A percentile compares a stretch with the other conserved stretches of the same genome.
These are phyloP conservation scores for Sequoia sempervirens DNA, from an alignment of 75 land plant genomes.

Conservation along the genomic window DNA sequence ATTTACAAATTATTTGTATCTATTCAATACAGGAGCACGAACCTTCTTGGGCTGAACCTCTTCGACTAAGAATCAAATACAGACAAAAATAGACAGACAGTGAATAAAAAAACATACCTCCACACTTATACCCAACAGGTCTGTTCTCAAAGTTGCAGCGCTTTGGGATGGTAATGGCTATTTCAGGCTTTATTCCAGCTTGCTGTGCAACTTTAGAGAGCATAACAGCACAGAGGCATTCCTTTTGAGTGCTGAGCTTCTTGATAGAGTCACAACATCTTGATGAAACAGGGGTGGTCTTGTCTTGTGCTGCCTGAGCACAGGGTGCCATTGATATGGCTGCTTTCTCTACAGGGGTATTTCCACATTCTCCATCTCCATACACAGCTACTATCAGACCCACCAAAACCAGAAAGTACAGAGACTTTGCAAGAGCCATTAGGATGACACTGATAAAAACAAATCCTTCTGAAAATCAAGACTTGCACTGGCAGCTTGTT, in stretches of 20 bases:
- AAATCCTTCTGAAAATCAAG: too few relatives aligned
- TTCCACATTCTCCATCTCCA: conserved; percentile 40
- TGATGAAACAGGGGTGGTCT: conserved; percentile 22
- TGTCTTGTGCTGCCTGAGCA: conserved; percentile 28
- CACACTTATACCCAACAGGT: conserved; percentile 42
- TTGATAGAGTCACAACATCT: conserved; percentile 38
- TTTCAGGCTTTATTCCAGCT: conserved; percentile 32
- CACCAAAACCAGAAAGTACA: not conserved
- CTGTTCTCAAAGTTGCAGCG: conserved; percentile 47
- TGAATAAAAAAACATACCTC: conserved; percentile 17
- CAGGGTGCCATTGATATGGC: conserved; percentile 32
- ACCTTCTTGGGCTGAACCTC: too few relatives aligned
- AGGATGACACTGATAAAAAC: not conserved
- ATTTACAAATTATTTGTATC: too few relatives aligned
- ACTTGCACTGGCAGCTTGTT: too few relatives aligned
- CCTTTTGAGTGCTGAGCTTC: conserved; percentile 28
- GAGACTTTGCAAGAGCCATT: not conserved
- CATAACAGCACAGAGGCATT: conserved; percentile 55
- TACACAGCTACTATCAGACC: not conserved
- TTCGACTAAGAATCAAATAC: too few relatives aligned
- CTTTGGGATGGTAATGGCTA: conserved; percentile 51
- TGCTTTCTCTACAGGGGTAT: conserved; percentile 19
- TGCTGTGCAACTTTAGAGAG: conserved; percentile 43
- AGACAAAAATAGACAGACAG: too few relatives aligned
- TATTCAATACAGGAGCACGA: too few relatives aligned